These are phyloP conservation scores for Artemisia argyi DNA, from an alignment of 129 eudicot genomes.

Conservation along the genomic window DNA sequence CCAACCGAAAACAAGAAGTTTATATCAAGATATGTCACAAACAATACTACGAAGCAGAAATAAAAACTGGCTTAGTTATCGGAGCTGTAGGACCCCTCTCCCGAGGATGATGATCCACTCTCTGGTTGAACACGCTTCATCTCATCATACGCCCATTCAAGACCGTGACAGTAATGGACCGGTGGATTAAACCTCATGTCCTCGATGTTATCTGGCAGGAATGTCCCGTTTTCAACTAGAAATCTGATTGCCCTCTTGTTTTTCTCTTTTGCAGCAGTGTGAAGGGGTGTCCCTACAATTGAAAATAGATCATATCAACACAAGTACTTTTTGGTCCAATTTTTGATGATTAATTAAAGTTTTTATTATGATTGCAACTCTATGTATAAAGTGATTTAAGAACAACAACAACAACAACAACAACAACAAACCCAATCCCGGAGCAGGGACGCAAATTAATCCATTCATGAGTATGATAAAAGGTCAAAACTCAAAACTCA, in stretches of 20 bases:
- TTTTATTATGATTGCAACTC: too few relatives aligned
- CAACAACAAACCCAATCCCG: too few relatives aligned
- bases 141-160: conserved; percentile 97
- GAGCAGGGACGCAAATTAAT: too few relatives aligned
- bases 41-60: neutral
- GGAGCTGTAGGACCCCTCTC: conserved; percentile 63
- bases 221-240: conserved; percentile 85
- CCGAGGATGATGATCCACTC: conserved; percentile 51
- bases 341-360: too few relatives aligned
- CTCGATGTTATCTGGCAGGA: conserved; percentile 79
- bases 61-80: conserved; percentile 38
- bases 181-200: conserved; percentile 97
- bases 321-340: neutral
- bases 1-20: too few relatives aligned
- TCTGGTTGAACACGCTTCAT: conserved; percentile 70
- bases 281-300: conserved; percentile 95
- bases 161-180: conserved; percentile 89
- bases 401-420: too few relatives aligned
- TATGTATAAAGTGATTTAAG: too few relatives aligned
- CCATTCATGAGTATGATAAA: too few relatives aligned
- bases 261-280: conserved; percentile 91
- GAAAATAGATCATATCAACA: neutral
- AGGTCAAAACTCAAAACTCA: too few relatives aligned
- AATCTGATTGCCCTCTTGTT: conserved; percentile 74
- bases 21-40: too few relatives aligned